These are phyloP conservation scores for Ambrosiella cleistominuta DNA, from an alignment of 2,329 filamentous ascomycete species.

Conservation along the genomic window DNA sequence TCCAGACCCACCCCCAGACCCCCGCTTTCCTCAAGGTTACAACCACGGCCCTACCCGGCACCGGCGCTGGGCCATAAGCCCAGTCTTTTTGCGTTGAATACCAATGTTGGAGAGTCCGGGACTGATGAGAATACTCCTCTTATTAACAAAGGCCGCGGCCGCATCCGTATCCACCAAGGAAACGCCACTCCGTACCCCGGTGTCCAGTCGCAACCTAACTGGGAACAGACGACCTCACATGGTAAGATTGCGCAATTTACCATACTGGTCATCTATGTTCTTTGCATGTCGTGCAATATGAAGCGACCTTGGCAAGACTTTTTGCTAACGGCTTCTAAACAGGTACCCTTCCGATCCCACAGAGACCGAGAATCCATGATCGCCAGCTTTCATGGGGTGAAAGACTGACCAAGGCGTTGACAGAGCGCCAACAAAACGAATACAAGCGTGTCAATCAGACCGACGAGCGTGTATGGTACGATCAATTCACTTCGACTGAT, in stretches of 20 bases:
- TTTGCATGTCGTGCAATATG: neutral
- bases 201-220: neutral
- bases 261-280: neutral
- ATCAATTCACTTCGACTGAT: slow-evolving; percentile 93
- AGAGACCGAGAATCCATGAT: slow-evolving; percentile 31
- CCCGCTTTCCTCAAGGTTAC: slow-evolving; percentile 12
- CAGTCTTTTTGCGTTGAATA: slow-evolving; percentile 4
- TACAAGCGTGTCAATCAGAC: slow-evolving; percentile 49
- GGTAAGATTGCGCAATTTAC: neutral
- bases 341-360: neutral
- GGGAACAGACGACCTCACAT: neutral
- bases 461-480: slow-evolving; percentile 92
- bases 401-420: slow-evolving; percentile 44
- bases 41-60: slow-evolving; percentile 12
- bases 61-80: neutral
- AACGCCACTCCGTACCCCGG: slow-evolving; percentile 13
- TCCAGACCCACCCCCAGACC: slow-evolving; percentile 9
- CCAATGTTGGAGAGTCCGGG: slow-evolving; percentile 7
- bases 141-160: slow-evolving; percentile 23
- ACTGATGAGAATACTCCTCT: slow-evolving; percentile 30
- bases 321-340: no score
- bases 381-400: slow-evolving; percentile 41
- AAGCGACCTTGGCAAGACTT: no score
- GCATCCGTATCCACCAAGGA: slow-evolving; percentile 24
- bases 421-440: slow-evolving; percentile 36